phyloP scores from a whole-genome alignment of 1,284 basidiomycete species.

The Inonotus obliquus region DNA sequence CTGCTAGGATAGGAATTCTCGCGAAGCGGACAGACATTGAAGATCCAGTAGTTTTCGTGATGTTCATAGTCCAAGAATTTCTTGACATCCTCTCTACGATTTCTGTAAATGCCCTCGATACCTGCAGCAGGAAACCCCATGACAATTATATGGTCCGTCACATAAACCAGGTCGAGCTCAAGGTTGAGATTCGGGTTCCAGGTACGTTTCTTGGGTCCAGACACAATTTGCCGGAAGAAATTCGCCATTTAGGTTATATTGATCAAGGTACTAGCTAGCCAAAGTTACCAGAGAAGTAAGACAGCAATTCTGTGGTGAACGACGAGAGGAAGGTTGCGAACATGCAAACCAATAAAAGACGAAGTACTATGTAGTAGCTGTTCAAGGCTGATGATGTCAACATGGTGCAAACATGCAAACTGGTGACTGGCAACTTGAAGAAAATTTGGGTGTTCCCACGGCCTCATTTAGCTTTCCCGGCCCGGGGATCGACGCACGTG shows the following conservation, averaged over 20 bases:
- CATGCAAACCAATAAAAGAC: too few relatives aligned
- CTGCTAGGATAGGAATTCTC: conserved; percentile 65
- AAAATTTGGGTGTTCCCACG: too few relatives aligned
- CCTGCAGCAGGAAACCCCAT: conserved; percentile 89
- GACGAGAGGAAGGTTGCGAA: too few relatives aligned
- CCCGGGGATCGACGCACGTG: too few relatives aligned
- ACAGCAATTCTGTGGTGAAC: too few relatives aligned
- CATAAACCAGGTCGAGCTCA: conserved; percentile 80
- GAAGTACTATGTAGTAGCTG: too few relatives aligned
- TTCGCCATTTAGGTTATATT: conserved; percentile 54
- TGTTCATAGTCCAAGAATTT: conserved; percentile 74
- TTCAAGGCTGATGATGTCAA: too few relatives aligned
- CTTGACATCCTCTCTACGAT: conserved; percentile 72
- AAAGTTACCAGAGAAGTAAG: too few relatives aligned
- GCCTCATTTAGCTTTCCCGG: too few relatives aligned
- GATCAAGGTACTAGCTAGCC: too few relatives aligned
- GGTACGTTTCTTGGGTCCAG: conserved; percentile 76
- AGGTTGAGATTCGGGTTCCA: conserved; percentile 63
- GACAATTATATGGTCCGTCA: conserved; percentile 79
- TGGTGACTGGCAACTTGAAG: too few relatives aligned
- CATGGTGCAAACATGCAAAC: too few relatives aligned
- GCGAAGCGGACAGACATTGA: conserved; percentile 81
- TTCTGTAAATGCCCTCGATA: conserved; percentile 78
- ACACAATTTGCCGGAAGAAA: conserved; percentile 59
- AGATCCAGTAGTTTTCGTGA: conserved; percentile 76